phyloP scores from a whole-genome alignment of 352 stramenopile species.

The Pythium scleroteichum region DNA sequence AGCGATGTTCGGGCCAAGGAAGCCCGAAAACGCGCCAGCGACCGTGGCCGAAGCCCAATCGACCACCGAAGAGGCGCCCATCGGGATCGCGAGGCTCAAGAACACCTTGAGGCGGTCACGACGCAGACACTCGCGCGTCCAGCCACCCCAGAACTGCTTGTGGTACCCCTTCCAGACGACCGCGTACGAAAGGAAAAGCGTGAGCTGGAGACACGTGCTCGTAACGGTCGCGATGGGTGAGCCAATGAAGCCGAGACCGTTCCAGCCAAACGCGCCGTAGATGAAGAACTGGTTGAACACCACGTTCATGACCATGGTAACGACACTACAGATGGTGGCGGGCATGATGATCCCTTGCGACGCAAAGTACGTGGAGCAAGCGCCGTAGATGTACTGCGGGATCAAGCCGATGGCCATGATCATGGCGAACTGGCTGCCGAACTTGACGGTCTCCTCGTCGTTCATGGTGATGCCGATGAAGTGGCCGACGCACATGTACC shows the following conservation, averaged over 20 bases:
- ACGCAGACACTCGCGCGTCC: slow-evolving; percentile 39
- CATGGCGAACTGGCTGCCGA: slow-evolving; percentile 37
- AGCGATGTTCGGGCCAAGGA: slow-evolving; percentile 48
- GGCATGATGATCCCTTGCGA: slow-evolving; percentile 49
- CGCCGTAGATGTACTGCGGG: slow-evolving; percentile 49
- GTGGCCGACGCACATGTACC: slow-evolving; percentile 45
- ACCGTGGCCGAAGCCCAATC: slow-evolving; percentile 49
- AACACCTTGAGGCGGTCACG: slow-evolving; percentile 50
- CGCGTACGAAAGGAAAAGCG: slow-evolving; percentile 47
- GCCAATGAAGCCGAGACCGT: slow-evolving; percentile 40
- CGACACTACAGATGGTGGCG: slow-evolving; percentile 38
- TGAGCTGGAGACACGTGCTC: slow-evolving; percentile 47
- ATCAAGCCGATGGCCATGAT: slow-evolving; percentile 42
- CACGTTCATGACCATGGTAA: slow-evolving; percentile 44
- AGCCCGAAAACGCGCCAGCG: slow-evolving; percentile 45
- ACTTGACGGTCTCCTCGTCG: slow-evolving; percentile 40
- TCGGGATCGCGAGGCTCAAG: slow-evolving; percentile 46
- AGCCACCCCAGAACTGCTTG: slow-evolving; percentile 49
- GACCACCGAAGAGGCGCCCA: slow-evolving; percentile 50
- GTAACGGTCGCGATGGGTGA: slow-evolving; percentile 48
- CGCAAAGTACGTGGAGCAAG: slow-evolving; percentile 42
- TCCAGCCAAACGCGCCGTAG: slow-evolving; percentile 38
- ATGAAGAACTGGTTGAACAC: slow-evolving; percentile 49
- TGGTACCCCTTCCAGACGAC: slow-evolving; percentile 53
- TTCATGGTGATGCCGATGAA: slow-evolving; percentile 49